Percentiles rank a stretch among this genome's conserved stretches.
Evolutionary conservation across 495 filamentous ascomycete genomes (phyloP).

Genomic region (Massariosphaeria phaeospora): DNA sequence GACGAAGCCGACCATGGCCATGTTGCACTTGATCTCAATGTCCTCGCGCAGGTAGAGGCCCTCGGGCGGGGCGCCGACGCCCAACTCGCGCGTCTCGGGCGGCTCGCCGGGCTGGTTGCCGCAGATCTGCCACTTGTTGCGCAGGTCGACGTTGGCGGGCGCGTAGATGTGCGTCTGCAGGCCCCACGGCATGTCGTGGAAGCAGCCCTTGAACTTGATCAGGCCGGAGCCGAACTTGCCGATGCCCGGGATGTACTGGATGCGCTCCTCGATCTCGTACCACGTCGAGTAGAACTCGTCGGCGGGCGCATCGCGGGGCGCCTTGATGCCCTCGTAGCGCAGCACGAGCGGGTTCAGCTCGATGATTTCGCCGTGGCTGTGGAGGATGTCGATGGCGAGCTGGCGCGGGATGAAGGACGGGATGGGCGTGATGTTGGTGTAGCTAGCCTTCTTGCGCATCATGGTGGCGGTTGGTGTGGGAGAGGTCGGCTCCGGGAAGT

Average conservation of each 20-base stretch:
- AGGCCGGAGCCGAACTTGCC: constrained; percentile 36
- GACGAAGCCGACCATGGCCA: constrained; percentile 36
- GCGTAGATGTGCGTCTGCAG: constrained; percentile 41
- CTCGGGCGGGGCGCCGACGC: constrained; percentile 37
- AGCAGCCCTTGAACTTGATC: constrained; percentile 40
- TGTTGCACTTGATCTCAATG: constrained; percentile 38
- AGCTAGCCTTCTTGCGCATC: constrained; percentile 37
- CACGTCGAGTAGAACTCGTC: constrained; percentile 41
- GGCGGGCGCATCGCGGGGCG: constrained; percentile 37
- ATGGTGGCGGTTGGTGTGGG: constrained; percentile 28
- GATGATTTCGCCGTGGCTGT: constrained; percentile 40
- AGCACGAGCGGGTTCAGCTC: constrained; percentile 39
- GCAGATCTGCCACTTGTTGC: constrained; percentile 39
- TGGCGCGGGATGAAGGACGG: constrained; percentile 39
- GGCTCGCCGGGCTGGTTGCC: constrained; percentile 41
- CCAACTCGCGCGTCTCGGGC: constrained; percentile 35
- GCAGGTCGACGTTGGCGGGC: constrained; percentile 36
- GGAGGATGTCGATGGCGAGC: constrained; percentile 42
- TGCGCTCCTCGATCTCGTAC: constrained; percentile 40
- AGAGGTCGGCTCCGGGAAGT: no score
- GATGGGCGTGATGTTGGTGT: constrained; percentile 42
- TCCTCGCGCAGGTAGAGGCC: constrained; percentile 41
- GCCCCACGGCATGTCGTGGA: constrained; percentile 41
- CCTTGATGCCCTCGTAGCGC: constrained; percentile 35
- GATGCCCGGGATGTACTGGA: constrained; percentile 38